phyloP scores from a whole-genome alignment of 2,329 filamentous ascomycete species.

The Trichoderma semiorbis region DNA sequence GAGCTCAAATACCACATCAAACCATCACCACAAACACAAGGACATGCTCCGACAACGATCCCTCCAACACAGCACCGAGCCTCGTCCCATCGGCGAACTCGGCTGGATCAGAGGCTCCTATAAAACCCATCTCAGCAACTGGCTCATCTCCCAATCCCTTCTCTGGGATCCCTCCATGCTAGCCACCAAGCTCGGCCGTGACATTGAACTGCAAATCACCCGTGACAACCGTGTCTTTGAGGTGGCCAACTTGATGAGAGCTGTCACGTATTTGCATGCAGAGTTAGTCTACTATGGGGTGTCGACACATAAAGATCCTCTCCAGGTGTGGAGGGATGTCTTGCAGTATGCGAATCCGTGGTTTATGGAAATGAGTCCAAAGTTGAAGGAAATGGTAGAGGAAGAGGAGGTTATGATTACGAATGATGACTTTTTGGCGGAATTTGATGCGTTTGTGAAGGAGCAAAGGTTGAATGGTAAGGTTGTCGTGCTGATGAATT shows the following conservation, averaged over 20 bases:
- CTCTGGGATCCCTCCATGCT: neutral
- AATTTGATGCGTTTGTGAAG: neutral
- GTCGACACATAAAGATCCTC: neutral
- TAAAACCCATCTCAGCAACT: neutral
- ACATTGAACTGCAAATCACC: neutral
- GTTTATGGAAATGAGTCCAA: neutral
- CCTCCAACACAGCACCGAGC: neutral
- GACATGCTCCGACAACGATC: neutral
- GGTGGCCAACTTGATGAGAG: neutral
- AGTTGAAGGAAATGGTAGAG: neutral
- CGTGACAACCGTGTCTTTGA: neutral
- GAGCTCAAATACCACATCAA: neutral
- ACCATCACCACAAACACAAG: neutral
- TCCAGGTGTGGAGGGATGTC: neutral
- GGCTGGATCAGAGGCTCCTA: neutral
- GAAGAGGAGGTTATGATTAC: neutral
- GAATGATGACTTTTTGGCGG: neutral
- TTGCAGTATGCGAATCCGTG: neutral
- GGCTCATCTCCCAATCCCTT: neutral
- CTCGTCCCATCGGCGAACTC: neutral
- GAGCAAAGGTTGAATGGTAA: neutral
- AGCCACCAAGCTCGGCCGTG: neutral
- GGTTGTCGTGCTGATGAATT: neutral
- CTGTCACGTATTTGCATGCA: neutral
- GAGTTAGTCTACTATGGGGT: neutral